Percentiles rank a stretch among this genome's conserved stretches.
These are phyloP conservation scores for Fragaria ananassa DNA, from an alignment of 306 rosid genomes.

Conservation along the genomic window DNA sequence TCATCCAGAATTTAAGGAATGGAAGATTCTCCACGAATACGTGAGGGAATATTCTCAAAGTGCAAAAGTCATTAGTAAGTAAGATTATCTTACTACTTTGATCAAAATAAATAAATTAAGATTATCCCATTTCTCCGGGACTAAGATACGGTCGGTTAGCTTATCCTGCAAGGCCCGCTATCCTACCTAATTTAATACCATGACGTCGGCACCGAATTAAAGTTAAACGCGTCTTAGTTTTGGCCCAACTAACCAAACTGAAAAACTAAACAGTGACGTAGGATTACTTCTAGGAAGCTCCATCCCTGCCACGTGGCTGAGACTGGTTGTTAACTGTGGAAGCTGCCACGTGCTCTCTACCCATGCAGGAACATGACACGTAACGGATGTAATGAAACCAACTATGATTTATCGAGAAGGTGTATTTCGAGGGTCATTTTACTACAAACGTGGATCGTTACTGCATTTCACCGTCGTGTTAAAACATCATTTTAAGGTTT, in stretches of 20 bases:
- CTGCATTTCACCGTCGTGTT: too few relatives aligned
- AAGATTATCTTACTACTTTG: too few relatives aligned
- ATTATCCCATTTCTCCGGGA: background rate
- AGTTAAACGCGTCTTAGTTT: background rate
- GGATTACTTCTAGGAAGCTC: conserved; percentile 23
- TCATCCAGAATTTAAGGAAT: conserved; percentile 7
- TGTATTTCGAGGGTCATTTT: too few relatives aligned
- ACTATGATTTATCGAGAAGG: too few relatives aligned
- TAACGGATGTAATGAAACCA: conserved; percentile 11
- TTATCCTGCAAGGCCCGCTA: conserved; percentile 25
- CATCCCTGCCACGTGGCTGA: conserved; percentile 25
- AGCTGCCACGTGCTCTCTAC: conserved; percentile 22
- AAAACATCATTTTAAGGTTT: too few relatives aligned
- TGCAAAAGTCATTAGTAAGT: background rate
- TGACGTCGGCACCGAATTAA: background rate
- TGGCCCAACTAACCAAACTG: conserved; percentile 38
- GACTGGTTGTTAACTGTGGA: background rate
- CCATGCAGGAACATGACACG: conserved; percentile 24
- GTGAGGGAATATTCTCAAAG: conserved; percentile 21
- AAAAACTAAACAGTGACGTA: background rate
- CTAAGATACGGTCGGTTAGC: conserved; percentile 37
- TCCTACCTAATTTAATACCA: conserved; percentile 16
- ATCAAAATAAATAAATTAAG: background rate
- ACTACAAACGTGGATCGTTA: too few relatives aligned
- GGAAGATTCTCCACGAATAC: conserved; percentile 15